Evolutionary conservation across 2,329 filamentous ascomycete genomes (phyloP).

Genomic region (Cryoendolithus antarcticus): DNA sequence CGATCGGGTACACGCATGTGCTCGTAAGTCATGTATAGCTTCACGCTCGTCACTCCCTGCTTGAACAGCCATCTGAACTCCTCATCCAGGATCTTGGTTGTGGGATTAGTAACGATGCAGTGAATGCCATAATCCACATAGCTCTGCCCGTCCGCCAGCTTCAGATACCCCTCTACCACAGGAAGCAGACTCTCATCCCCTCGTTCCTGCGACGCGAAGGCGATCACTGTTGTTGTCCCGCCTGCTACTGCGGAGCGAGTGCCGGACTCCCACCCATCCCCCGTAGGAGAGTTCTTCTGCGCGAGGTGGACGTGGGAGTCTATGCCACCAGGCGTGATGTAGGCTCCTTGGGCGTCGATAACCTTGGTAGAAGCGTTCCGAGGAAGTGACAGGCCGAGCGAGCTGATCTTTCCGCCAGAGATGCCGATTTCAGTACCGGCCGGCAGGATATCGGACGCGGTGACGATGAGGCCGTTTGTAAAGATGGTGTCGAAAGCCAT

Average conservation of each 20-base stretch:
- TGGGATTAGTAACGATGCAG: conserved; percentile 38
- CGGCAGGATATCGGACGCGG: conserved; percentile 34
- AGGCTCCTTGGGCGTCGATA: conserved; percentile 35
- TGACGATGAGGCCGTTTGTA: conserved; percentile 33
- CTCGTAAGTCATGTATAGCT: conserved; percentile 43
- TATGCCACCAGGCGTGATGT: conserved; percentile 37
- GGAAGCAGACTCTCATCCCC: conserved; percentile 33
- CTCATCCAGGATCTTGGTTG: conserved; percentile 25
- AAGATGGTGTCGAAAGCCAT: conserved; percentile 29
- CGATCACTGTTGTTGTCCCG: conserved; percentile 46
- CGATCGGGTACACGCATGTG: conserved; percentile 38
- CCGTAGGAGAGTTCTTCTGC: conserved; percentile 32
- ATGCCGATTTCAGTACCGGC: conserved; percentile 36
- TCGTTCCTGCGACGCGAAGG: conserved; percentile 45
- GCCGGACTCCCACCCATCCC: conserved; percentile 37
- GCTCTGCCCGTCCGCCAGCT: conserved; percentile 30
- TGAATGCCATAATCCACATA: conserved; percentile 49
- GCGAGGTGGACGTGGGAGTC: conserved; percentile 39
- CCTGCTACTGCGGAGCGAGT: conserved; percentile 45
- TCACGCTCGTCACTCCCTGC: conserved; percentile 37
- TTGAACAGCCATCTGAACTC: conserved; percentile 31
- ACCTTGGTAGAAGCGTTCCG: conserved; percentile 23
- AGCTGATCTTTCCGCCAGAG: conserved; percentile 34
- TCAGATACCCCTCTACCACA: conserved; percentile 37
- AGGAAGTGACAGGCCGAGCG: conserved; percentile 30